A percentile compares a stretch with the other conserved stretches of the same genome.
Evolutionary conservation across 176 grass and related monocot genomes (phyloP).

Genomic region (Carex parvula): DNA sequence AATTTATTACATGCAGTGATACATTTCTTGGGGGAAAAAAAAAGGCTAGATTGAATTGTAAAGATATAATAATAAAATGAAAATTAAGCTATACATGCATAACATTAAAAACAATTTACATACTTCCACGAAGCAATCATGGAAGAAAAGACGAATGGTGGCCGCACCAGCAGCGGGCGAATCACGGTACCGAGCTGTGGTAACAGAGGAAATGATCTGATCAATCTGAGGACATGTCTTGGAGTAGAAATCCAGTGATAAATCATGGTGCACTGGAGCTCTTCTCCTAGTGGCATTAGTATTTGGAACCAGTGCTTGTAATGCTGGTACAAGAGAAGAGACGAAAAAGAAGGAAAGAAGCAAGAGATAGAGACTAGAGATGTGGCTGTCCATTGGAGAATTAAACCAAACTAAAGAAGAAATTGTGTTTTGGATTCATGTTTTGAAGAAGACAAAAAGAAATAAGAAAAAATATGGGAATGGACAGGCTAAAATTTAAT

Average conservation of each 20-base stretch:
- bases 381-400: slow-evolving; percentile 7
- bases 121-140: slow-evolving; percentile 98
- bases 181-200: slow-evolving; percentile 52
- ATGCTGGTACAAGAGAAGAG: slow-evolving; percentile 33
- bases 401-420: slow-evolving; percentile 1
- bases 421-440: slow-evolving; percentile 4
- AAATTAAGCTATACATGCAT: background rate
- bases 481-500: background rate
- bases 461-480: background rate
- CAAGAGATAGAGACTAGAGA: background rate
- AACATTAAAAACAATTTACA: background rate
- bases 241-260: slow-evolving; percentile 79
- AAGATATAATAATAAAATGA: too few relatives aligned
- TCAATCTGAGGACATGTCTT: slow-evolving; percentile 68
- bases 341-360: slow-evolving; percentile 30
- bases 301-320: background rate
- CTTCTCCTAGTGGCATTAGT: slow-evolving; percentile 17
- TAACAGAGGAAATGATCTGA: slow-evolving; percentile 75
- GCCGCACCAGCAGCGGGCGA: slow-evolving; percentile 56
- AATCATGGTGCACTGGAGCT: slow-evolving; percentile 56
- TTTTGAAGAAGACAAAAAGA: slow-evolving; percentile 22
- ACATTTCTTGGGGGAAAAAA: background rate
- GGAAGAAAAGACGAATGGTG: slow-evolving; percentile 93
- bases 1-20: background rate
- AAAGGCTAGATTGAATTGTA: background rate